phyloP scores from a whole-genome alignment of 345 rosid species.

The Eucalyptus sp. region DNA sequence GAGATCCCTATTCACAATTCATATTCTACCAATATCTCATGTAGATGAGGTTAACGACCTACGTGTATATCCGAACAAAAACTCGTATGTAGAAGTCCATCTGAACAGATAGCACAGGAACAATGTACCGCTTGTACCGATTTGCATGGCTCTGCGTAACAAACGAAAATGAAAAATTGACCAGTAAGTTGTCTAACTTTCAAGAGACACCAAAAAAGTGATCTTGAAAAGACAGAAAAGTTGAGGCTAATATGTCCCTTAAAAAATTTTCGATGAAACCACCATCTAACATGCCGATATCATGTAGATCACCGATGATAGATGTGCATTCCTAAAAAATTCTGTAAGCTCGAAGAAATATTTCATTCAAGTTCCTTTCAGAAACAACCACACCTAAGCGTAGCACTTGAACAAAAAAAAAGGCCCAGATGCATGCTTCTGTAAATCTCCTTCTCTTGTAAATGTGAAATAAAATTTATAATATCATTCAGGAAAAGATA shows the following conservation, averaged over 20 bases:
- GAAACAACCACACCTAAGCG: not conserved
- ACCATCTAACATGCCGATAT: not conserved
- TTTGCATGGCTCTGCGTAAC: conserved; percentile 91
- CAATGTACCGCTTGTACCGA: conserved; percentile 94
- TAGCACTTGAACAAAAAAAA: not conserved
- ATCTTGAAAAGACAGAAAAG: not conserved
- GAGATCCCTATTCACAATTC: not conserved
- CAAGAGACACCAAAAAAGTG: not conserved
- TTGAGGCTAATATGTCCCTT: not conserved
- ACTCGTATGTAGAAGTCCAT: conserved; percentile 97
- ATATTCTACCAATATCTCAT: not conserved
- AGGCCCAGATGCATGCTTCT: not conserved
- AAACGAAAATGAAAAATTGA: not conserved
- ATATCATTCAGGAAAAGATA: not conserved
- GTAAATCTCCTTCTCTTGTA: not conserved
- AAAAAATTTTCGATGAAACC: not conserved
- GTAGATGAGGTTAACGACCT: conserved; percentile 14
- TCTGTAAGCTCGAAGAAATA: not conserved
- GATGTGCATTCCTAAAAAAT: not conserved
- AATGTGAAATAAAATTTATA: not conserved
- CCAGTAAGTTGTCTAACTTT: not conserved
- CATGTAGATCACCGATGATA: not conserved
- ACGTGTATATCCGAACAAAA: conserved; percentile 93
- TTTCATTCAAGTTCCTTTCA: not conserved
- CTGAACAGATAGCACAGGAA: conserved; percentile 88